phyloP scores from a whole-genome alignment of 768 basidiomycete genomes.

The Clathrus columnatus region DNA sequence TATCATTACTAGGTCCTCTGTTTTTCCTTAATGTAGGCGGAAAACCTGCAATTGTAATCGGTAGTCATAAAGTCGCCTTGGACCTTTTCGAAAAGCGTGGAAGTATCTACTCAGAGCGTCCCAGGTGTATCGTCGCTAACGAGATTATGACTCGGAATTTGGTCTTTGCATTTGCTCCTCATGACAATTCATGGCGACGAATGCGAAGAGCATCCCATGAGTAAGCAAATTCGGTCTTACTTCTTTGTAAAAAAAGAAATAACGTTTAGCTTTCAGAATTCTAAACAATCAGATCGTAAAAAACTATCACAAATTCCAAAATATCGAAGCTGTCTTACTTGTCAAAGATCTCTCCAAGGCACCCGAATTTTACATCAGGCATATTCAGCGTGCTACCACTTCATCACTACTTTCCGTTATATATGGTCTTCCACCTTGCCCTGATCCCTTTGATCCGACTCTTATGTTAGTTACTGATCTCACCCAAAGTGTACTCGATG shows the following conservation, averaged over 20 bases:
- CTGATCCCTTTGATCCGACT: not conserved
- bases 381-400: not conserved
- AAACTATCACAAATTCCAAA: not conserved
- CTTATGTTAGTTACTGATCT: not conserved
- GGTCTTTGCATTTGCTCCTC: not conserved
- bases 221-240: too few relatives aligned
- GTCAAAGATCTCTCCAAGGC: not conserved
- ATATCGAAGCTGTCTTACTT: not conserved
- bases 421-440: not conserved
- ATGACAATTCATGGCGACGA: not conserved
- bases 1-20: constrained; percentile 12
- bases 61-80: constrained; percentile 15
- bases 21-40: constrained; percentile 14
- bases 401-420: not conserved
- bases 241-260: too few relatives aligned
- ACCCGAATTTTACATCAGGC: not conserved
- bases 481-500: not conserved
- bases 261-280: not conserved
- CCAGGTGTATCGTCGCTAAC: constrained; percentile 12
- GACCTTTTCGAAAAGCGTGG: constrained; percentile 18
- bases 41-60: constrained; percentile 18
- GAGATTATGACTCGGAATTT: not conserved
- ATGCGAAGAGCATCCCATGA: not conserved
- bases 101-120: constrained; percentile 25
- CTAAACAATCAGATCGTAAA: not conserved